phyloP scores from a whole-genome alignment of 1,139 yeast genomes.

The Yamadazyma oceani region DNA sequence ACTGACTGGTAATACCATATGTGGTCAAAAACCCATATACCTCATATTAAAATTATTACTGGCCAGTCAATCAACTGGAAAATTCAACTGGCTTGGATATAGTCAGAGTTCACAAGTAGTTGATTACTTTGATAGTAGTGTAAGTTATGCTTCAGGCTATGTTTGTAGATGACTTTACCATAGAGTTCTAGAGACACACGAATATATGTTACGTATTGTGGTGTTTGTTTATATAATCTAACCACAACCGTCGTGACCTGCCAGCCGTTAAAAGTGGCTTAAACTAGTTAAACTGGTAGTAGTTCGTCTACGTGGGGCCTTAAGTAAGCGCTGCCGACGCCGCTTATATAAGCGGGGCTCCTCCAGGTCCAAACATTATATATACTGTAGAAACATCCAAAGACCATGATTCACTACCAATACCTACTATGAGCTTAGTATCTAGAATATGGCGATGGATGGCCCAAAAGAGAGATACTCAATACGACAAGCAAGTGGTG shows the following conservation, averaged over 20 bases:
- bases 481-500: constrained; percentile 1
- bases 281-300: too few relatives aligned
- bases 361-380: too few relatives aligned
- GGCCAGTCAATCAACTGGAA: constrained; percentile 24
- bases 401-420: too few relatives aligned
- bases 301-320: too few relatives aligned
- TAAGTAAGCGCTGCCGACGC: too few relatives aligned
- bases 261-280: too few relatives aligned
- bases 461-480: neutral
- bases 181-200: too few relatives aligned
- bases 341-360: too few relatives aligned
- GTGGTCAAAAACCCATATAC: constrained; percentile 86
- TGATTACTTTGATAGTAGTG: constrained; percentile 65
- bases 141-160: constrained; percentile 87
- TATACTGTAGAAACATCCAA: too few relatives aligned
- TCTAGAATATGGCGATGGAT: neutral
- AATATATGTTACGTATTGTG: too few relatives aligned
- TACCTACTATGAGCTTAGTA: neutral
- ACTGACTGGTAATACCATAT: constrained; percentile 81
- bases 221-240: too few relatives aligned
- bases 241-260: too few relatives aligned
- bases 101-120: constrained; percentile 68
- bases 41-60: constrained; percentile 53
- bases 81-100: constrained; percentile 77
- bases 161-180: constrained; percentile 29